Evolutionary conservation across 306 rosid species (phyloP).

Genomic region (Coriaria nepalensis): DNA sequence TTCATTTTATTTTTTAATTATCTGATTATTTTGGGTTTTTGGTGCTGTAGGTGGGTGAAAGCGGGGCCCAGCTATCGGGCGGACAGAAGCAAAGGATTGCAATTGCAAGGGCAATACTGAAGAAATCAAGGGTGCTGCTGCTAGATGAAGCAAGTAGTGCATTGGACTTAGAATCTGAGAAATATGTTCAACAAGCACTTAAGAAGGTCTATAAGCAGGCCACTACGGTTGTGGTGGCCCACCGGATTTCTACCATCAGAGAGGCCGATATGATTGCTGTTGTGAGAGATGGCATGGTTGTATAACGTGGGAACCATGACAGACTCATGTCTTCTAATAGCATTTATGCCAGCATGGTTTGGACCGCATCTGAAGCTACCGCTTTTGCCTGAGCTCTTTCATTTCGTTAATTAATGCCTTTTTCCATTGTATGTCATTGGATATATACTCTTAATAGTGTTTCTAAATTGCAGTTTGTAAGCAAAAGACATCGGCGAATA

Average conservation of each 20-base stretch:
- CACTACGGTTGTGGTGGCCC: constrained; percentile 70
- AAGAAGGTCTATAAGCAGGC: constrained; percentile 34
- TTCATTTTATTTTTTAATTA: background rate
- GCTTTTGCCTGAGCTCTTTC: constrained; percentile 34
- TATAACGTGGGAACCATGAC: constrained; percentile 69
- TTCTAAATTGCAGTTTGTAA: too few species aligned
- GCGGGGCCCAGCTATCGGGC: constrained; percentile 78
- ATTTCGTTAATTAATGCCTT: background rate
- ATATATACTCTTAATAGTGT: too few species aligned
- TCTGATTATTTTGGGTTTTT: background rate
- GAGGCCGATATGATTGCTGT: constrained; percentile 64
- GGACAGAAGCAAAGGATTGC: constrained; percentile 84
- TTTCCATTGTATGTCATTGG: background rate
- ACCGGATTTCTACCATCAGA: constrained; percentile 60
- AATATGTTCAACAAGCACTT: constrained; percentile 59
- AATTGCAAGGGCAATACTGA: constrained; percentile 73
- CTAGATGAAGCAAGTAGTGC: constrained; percentile 98
- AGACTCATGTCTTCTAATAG: constrained; percentile 49
- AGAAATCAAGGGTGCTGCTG: constrained; percentile 53
- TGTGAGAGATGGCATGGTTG: constrained; percentile 50
- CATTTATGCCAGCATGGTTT: constrained; percentile 53
- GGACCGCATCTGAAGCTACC: constrained; percentile 63
- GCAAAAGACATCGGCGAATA: too few species aligned
- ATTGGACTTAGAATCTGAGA: constrained; percentile 72
- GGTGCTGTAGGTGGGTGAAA: constrained; percentile 46